Conservation (phyloP, 1,139 yeast genomes). For the Scheffersomyces stambukii region DNA sequence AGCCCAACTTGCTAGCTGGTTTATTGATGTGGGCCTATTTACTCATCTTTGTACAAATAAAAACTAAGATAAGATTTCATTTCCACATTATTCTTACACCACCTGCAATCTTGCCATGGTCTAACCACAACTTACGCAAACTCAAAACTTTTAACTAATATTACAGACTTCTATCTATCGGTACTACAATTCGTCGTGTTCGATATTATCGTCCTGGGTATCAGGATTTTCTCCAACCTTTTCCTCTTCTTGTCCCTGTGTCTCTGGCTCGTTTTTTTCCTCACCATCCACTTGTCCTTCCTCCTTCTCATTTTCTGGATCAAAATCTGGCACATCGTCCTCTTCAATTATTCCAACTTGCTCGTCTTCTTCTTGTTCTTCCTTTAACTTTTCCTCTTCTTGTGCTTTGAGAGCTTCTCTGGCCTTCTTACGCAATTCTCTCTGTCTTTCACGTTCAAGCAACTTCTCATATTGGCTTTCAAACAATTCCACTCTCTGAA, state of each 20-base stretch:
- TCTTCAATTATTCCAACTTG: slow-evolving; percentile 10
- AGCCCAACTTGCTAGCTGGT: no score
- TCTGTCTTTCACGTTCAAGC: slow-evolving; percentile 31
- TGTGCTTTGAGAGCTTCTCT: slow-evolving; percentile 21
- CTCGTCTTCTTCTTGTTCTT: slow-evolving; percentile 16
- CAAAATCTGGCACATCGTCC: slow-evolving; percentile 11
- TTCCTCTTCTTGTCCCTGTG: slow-evolving; percentile 2
- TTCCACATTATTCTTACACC: no score
- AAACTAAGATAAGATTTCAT: no score
- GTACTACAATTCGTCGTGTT: slow-evolving; percentile 66
- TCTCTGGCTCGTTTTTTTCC: not conserved
- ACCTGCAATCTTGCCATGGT: no score
- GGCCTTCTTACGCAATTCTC: slow-evolving; percentile 31
- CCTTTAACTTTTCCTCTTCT: slow-evolving; percentile 13
- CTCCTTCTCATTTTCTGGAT: slow-evolving; percentile 1
- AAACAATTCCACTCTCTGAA: slow-evolving; percentile 35
- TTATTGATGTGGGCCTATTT: no score
- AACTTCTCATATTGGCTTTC: slow-evolving; percentile 31
- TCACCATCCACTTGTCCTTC: not conserved
- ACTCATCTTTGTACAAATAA: no score
- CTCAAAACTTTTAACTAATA: no score
- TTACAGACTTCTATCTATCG: no score
- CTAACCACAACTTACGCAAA: no score
- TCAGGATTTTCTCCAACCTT: slow-evolving; percentile 40
- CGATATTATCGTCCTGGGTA: slow-evolving; percentile 7